phyloP scores from a whole-genome alignment of 148 eudicot genomes.

The Beta vulgaris region DNA sequence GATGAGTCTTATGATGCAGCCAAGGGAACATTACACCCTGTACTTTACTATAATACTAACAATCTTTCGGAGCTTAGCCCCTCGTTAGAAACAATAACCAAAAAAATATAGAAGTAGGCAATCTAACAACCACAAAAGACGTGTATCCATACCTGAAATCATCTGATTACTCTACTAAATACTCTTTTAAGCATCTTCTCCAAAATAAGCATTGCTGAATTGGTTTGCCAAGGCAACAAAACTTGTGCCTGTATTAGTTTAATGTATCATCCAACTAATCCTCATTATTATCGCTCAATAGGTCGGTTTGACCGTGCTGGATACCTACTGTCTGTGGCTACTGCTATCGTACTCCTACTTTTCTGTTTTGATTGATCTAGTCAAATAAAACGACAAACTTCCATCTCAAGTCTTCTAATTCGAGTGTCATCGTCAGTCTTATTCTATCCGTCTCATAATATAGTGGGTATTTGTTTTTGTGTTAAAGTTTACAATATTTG shows the following conservation, averaged over 20 bases:
- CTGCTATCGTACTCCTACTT: not conserved
- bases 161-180: not conserved
- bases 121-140: no score
- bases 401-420: not conserved
- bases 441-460: no score
- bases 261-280: constrained; percentile 15
- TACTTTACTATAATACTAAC: not conserved
- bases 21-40: constrained; percentile 23
- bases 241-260: constrained; percentile 9
- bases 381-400: not conserved
- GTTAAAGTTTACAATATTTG: no score
- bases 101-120: no score
- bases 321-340: not conserved
- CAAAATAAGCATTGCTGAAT: not conserved
- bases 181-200: not conserved
- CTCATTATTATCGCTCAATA: constrained; percentile 11
- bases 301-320: constrained; percentile 25
- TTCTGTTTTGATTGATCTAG: not conserved
- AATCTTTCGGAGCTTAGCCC: no score
- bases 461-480: no score
- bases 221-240: constrained; percentile 16
- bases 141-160: no score
- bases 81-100: no score
- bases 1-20: constrained; percentile 3
- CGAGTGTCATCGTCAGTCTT: no score